These are phyloP conservation scores for Dentipellis fragilis DNA, from an alignment of 768 basidiomycete genomes.

Conservation along the genomic window DNA sequence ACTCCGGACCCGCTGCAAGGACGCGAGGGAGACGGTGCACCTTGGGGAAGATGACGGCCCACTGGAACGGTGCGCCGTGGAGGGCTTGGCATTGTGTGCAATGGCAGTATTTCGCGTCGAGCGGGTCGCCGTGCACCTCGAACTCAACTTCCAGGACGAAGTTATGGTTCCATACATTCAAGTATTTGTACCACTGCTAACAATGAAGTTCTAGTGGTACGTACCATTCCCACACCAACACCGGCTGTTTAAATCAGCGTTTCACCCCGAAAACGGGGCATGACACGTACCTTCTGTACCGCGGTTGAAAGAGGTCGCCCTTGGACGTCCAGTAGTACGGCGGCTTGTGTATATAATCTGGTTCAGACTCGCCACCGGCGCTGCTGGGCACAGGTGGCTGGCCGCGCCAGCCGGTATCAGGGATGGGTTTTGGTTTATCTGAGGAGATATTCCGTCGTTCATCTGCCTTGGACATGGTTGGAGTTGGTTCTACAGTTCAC, in stretches of 20 bases:
- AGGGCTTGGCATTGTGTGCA: constrained; percentile 22
- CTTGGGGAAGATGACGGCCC: constrained; percentile 27
- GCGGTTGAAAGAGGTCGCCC: constrained; percentile 15
- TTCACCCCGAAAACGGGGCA: background rate
- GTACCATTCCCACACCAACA: constrained; percentile 23
- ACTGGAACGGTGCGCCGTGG: constrained; percentile 24
- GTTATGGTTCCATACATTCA: no score
- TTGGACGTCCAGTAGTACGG: constrained; percentile 20
- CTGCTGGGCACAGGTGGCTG: constrained; percentile 15
- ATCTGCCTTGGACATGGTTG: background rate
- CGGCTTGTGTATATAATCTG: constrained; percentile 21
- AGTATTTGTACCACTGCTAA: no score
- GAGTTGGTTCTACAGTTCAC: no score
- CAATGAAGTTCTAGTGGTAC: background rate
- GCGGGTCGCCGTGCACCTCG: constrained; percentile 22
- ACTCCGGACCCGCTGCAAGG: no score
- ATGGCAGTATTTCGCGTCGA: constrained; percentile 26
- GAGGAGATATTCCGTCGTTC: constrained; percentile 8
- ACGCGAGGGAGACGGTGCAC: no score
- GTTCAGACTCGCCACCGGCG: constrained; percentile 17
- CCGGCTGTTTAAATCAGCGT: constrained; percentile 9
- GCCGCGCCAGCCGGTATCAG: constrained; percentile 20
- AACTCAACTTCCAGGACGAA: constrained; percentile 12
- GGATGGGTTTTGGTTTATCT: constrained; percentile 5
- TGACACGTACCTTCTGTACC: constrained; percentile 15